phyloP scores from a whole-genome alignment of 2,329 filamentous ascomycete species.

The Trichoderma atroviride region DNA sequence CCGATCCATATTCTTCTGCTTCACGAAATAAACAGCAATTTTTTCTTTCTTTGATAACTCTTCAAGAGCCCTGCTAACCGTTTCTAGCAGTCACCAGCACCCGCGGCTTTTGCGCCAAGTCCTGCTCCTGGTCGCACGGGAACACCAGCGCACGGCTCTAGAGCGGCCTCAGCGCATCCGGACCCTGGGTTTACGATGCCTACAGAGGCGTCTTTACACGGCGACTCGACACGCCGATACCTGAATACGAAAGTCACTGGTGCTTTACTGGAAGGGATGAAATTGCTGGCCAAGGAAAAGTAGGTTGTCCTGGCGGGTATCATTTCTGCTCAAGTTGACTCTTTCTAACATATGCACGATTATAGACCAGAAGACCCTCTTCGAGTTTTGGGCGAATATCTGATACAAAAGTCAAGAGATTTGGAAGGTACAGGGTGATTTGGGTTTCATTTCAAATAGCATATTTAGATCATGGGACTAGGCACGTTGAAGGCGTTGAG shows the following conservation, averaged over 20 bases:
- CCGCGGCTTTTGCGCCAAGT: constrained; percentile 43
- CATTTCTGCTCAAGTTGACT: background rate
- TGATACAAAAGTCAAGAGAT: constrained; percentile 69
- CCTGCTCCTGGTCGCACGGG: constrained; percentile 50
- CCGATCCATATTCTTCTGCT: background rate
- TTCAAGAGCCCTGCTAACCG: background rate
- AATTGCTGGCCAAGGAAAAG: constrained; percentile 70
- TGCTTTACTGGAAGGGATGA: constrained; percentile 73
- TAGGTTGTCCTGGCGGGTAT: constrained; percentile 46
- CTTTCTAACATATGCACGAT: constrained; percentile 12
- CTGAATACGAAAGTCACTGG: constrained; percentile 72
- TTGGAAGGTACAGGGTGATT: constrained; percentile 50
- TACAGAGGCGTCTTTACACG: constrained; percentile 62
- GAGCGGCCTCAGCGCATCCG: constrained; percentile 60
- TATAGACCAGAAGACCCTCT: constrained; percentile 67
- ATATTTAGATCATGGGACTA: constrained; percentile 15
- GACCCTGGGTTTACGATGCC: constrained; percentile 59
- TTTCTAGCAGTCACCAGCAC: constrained; percentile 41
- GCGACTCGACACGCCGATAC: constrained; percentile 70
- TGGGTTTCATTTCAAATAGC: background rate
- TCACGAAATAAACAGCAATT: background rate
- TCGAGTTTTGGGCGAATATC: constrained; percentile 68
- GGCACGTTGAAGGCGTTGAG: constrained; percentile 26
- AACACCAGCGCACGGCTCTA: constrained; percentile 55
- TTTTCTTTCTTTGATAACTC: background rate